Evolutionary conservation across 768 basidiomycete species (phyloP).

Genomic region (Boletellus emodensis): DNA sequence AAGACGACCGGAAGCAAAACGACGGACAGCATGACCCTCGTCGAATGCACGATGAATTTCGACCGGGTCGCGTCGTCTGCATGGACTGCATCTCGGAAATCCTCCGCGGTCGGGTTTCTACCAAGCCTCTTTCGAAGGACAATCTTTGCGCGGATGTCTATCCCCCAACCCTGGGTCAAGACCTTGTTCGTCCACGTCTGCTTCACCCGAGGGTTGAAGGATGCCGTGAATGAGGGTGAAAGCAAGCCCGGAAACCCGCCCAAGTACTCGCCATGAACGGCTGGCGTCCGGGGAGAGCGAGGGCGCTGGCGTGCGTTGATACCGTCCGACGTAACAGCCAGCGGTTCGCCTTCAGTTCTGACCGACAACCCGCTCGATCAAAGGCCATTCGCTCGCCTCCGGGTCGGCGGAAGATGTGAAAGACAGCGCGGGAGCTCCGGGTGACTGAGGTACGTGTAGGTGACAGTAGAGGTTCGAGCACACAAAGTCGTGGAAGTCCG

Average conservation of each 20-base stretch:
- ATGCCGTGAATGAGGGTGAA: too few relatives aligned
- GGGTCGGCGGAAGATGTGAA: slow-evolving; percentile 4
- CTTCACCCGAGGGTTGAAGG: slow-evolving; percentile 8
- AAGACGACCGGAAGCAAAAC: neutral
- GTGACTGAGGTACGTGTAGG: slow-evolving; percentile 14
- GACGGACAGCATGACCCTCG: slow-evolving; percentile 10
- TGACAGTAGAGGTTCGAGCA: slow-evolving; percentile 16
- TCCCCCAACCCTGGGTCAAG: slow-evolving; percentile 9
- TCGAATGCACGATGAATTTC: slow-evolving; percentile 17
- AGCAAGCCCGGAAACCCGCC: too few relatives aligned
- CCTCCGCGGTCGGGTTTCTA: slow-evolving; percentile 11
- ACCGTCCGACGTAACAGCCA: slow-evolving; percentile 23
- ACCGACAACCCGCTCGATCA: slow-evolving; percentile 8
- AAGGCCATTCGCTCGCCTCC: neutral
- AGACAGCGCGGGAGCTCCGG: slow-evolving; percentile 16
- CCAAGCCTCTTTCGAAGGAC: slow-evolving; percentile 13
- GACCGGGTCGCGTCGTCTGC: slow-evolving; percentile 7
- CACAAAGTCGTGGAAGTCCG: slow-evolving; percentile 19
- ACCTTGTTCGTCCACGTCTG: slow-evolving; percentile 20
- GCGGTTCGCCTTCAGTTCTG: slow-evolving; percentile 5
- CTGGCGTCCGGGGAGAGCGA: slow-evolving; percentile 7
- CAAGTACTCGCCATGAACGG: slow-evolving; percentile 1
- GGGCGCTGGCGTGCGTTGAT: slow-evolving; percentile 6
- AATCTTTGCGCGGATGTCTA: slow-evolving; percentile 13
- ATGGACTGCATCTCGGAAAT: neutral